Evolutionary conservation across 108 stramenopile species (phyloP).

Genomic region (Cylindrotheca closterium): DNA sequence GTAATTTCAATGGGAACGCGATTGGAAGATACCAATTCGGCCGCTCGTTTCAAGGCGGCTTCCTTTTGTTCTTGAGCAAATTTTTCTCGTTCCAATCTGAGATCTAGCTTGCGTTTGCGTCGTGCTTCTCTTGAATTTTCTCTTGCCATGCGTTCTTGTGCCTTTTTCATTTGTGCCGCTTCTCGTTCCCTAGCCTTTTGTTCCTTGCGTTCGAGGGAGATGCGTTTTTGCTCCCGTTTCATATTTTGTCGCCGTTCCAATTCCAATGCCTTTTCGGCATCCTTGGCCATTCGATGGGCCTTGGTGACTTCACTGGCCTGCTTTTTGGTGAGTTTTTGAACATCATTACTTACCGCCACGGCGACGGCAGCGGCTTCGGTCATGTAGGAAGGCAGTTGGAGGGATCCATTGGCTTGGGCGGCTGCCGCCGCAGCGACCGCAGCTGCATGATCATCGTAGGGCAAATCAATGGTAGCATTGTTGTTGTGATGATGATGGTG

Average conservation of each 20-base stretch:
- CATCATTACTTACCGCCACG: constrained; percentile 25
- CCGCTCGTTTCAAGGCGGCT: constrained; percentile 66
- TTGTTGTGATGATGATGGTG: background rate
- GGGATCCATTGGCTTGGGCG: constrained; percentile 14
- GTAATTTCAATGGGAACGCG: constrained; percentile 79
- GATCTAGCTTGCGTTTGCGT: constrained; percentile 51
- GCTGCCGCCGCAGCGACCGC: constrained; percentile 31
- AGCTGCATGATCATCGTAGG: constrained; percentile 15
- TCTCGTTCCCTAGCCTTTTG: constrained; percentile 61
- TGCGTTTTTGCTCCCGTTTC: constrained; percentile 51
- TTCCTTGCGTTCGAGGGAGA: constrained; percentile 49
- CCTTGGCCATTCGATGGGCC: constrained; percentile 51
- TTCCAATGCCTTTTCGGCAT: constrained; percentile 53
- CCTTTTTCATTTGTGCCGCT: constrained; percentile 41
- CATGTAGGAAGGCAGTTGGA: background rate
- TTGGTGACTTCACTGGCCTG: constrained; percentile 37
- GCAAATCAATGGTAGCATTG: constrained; percentile 12
- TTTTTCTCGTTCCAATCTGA: constrained; percentile 59
- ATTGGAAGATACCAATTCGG: constrained; percentile 68
- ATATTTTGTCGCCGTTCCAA: constrained; percentile 39
- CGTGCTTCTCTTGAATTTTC: constrained; percentile 62
- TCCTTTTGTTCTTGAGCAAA: constrained; percentile 73
- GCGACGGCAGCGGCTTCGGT: constrained; percentile 14
- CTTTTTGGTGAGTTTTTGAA: constrained; percentile 26
- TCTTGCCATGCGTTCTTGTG: constrained; percentile 54